Conservation (phyloP, 192 early-diverging fungal genomes). For the Coemansia sp. region DNA sequence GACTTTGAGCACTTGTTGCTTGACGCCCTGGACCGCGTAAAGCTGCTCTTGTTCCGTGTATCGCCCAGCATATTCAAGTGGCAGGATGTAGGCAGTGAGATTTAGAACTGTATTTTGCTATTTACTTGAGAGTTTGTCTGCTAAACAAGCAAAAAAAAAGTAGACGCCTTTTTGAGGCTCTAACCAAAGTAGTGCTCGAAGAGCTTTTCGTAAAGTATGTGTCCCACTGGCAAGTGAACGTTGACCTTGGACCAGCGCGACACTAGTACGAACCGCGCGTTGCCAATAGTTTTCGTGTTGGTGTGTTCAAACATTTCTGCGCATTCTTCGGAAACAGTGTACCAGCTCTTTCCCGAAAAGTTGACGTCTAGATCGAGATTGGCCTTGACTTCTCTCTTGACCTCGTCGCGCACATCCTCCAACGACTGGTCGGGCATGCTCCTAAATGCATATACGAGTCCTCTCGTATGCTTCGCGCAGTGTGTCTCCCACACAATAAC, state of each 20-base stretch:
- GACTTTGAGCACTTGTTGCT: conserved; percentile 54
- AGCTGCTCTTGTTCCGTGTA: conserved; percentile 49
- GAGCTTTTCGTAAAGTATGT: background rate
- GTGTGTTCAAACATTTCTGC: background rate
- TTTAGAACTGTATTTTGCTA: too few relatives aligned
- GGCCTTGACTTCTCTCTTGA: background rate
- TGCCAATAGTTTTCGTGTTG: background rate
- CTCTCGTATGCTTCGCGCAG: background rate
- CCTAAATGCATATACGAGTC: background rate
- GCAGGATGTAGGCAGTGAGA: conserved; percentile 11
- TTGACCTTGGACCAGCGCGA: too few relatives aligned
- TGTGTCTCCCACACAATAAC: conserved; percentile 3
- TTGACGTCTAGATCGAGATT: background rate
- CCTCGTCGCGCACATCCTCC: background rate
- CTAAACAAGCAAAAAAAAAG: too few relatives aligned
- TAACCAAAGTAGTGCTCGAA: background rate
- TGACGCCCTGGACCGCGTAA: conserved; percentile 32
- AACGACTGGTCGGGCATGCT: background rate
- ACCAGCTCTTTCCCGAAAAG: background rate
- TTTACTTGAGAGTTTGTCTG: too few relatives aligned
- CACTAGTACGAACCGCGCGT: background rate
- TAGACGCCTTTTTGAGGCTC: too few relatives aligned
- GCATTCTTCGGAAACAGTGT: background rate
- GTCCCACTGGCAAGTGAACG: too few relatives aligned
- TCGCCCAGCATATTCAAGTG: conserved; percentile 46